Evolutionary conservation across 441 rosid genomes (phyloP), one percentile per base, ranked within the genome.

Genomic region (Raphanus hybrid): DNA sequence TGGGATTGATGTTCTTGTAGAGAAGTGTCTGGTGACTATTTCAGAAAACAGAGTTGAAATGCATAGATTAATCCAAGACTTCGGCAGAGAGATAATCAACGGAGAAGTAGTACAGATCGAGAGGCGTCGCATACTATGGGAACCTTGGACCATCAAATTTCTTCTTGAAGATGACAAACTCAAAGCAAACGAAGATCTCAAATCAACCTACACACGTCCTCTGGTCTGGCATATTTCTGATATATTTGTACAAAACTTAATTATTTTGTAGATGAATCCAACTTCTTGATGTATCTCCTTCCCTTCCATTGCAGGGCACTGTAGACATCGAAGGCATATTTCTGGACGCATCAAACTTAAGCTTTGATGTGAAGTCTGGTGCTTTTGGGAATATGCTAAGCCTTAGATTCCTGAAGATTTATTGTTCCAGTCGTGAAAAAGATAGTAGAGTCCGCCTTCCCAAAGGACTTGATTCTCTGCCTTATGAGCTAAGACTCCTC

Each of bases 21-120:
- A 76, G 0, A 83, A 62, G 34, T 70, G 63, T 54, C 77, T 84
- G 3, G 16, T 87, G 9, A 50, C 62, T 34, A 73, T 73, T 34
- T 73, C 34, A 4, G 6, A 23, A 4, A 35, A 2, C 78, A 18
- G 14, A 37, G 37, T 70, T 2, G 1, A 52, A 48, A 81, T 37
- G 86, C 87, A 81, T 54, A 84, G 69, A 39, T 26, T 85, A 29
- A 57, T 77, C 12, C 81, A 79, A 69, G 70, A 74, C 48, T 59
- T 85, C 68, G 80, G 84, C 12, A 9, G 55, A 63, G 66, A 80
- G 0, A 67, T 82, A 59, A 78, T 78, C 26, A 48, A 34, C 1
- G 0, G 26, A 32, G 80, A 80, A 76, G 15, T 52, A 3, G 8
- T 23, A 57, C 48, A 70, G 27, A 77, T 69, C 5, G 61, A 41